Percentiles rank a stretch among this genome's conserved stretches.
phyloP scores from a whole-genome alignment of 2,329 filamentous ascomycete species.

The Trichoderma simmonsii region DNA sequence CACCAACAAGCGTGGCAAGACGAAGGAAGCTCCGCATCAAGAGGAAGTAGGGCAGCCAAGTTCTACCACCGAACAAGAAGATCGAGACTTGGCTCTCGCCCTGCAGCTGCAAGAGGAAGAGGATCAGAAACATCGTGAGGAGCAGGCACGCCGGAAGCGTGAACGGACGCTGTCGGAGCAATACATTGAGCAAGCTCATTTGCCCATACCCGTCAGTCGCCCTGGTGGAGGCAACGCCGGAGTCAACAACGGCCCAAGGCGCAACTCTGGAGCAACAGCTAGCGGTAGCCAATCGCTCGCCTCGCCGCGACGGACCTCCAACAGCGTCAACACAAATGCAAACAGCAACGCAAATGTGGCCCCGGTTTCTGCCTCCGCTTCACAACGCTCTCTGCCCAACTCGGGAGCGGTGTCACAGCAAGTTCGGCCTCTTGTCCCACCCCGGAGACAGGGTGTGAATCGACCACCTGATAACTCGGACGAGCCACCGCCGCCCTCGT shows the following conservation, averaged over 20 bases:
- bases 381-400: neutral
- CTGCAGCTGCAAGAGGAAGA: slow-evolving; percentile 94
- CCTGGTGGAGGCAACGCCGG: slow-evolving; percentile 13
- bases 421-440: slow-evolving; percentile 43
- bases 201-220: slow-evolving; percentile 28
- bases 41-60: slow-evolving; percentile 32
- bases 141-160: slow-evolving; percentile 59
- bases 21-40: slow-evolving; percentile 25
- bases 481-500: slow-evolving; percentile 56
- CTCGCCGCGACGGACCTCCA: slow-evolving; percentile 27
- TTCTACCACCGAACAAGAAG: slow-evolving; percentile 64
- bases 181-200: slow-evolving; percentile 61
- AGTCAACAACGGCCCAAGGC: slow-evolving; percentile 4
- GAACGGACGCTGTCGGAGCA: slow-evolving; percentile 68
- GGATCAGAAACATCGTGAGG: slow-evolving; percentile 70
- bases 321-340: slow-evolving; percentile 22
- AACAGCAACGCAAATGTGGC: slow-evolving; percentile 19
- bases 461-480: slow-evolving; percentile 41
- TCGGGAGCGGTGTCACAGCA: slow-evolving; percentile 27
- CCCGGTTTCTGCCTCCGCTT: neutral
- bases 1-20: slow-evolving; percentile 34
- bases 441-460: slow-evolving; percentile 36
- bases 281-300: slow-evolving; percentile 11
- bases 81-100: slow-evolving; percentile 82
- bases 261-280: slow-evolving; percentile 24